Base-by-base conservation (phyloP, 2,329 filamentous ascomycete species). In the Penicillium griseofulvum region DNA sequence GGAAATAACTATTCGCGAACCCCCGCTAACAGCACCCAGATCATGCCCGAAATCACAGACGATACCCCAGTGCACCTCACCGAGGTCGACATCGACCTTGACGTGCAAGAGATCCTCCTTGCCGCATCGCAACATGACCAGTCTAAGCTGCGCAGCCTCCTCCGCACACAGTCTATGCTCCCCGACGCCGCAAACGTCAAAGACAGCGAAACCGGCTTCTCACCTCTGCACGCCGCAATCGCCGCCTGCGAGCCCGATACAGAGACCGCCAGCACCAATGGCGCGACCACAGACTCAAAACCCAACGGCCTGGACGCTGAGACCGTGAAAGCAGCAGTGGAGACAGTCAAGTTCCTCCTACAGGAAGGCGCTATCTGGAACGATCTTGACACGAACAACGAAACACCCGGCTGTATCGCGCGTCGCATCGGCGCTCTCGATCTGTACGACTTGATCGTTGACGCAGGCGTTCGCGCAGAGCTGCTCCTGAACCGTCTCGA, bases 361-460 rank as follows among this genome's bases (percentile, higher is more conserved):
- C 83, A 92, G 67, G 88, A 89, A 64, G 94, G 94, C 31, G 94
- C 91, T 11, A 97, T 97, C 64, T 99, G 94, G 94, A 99, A 99
- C 76, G 92, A 97, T 71, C 79, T 97, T 53, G 91, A 97, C 72
- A 76, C 80, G 62, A 87, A 90, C 64, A 83, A 91, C 65, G 93
- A 97, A 79, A 97, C 94, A 3, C 91, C 94, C 0, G 94, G 91
- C 8, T 97, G 93, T 71, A 78, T 97, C 41, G 94, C 94, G 9
- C 80, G 81, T 28, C 71, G 84, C 43, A 62, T 97, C 24, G 87
- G 88, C 0, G 78, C 89, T 65, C 80, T 75, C 51, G 81, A 84
- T 47, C 76, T 97, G 34, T 97, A 99, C 70, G 83, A 88, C 38
- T 74, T 91, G 54, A 90, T 93, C 70, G 89, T 97, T 8, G 89